Evolutionary conservation across 306 rosid genomes (phyloP).

Genomic region (Vigna mungo): DNA sequence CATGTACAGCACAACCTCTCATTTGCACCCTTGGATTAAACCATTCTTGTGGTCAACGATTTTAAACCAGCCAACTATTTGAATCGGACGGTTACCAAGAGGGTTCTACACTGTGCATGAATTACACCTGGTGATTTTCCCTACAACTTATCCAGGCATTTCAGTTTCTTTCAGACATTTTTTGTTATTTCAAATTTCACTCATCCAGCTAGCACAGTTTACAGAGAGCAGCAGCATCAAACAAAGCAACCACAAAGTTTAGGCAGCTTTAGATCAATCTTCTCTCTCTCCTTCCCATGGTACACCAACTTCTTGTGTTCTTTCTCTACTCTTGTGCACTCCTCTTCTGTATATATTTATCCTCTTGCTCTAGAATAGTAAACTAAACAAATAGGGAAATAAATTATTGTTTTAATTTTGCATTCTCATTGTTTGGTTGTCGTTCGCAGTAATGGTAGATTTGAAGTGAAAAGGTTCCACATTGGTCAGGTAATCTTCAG

Average conservation of each 20-base stretch:
- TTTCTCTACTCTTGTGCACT: conserved; percentile 34
- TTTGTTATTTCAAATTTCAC: conserved; percentile 32
- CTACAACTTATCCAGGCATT: conserved; percentile 47
- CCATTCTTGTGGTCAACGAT: not conserved
- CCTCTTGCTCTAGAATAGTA: not conserved
- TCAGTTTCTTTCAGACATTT: conserved; percentile 1
- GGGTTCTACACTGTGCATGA: not conserved
- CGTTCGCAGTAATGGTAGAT: conserved; percentile 68
- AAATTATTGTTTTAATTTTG: conserved; percentile 21
- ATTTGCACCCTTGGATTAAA: conserved; percentile 21
- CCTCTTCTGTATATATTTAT: conserved; percentile 34
- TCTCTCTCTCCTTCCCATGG: conserved; percentile 50
- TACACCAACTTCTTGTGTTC: conserved; percentile 43
- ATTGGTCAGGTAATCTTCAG: conserved; percentile 65
- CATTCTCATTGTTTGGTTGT: conserved; percentile 47
- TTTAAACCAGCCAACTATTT: not conserved
- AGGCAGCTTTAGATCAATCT: conserved; percentile 59
- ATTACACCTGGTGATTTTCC: not conserved
- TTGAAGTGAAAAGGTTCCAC: conserved; percentile 54
- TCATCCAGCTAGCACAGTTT: conserved; percentile 43
- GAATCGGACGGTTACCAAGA: not conserved
- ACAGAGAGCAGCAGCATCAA: conserved; percentile 48
- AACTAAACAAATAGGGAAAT: not conserved
- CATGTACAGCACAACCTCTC: not conserved
- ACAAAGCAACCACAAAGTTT: conserved; percentile 48